A percentile compares a stretch with the other conserved stretches of the same genome.
Evolutionary conservation across 2,329 filamentous ascomycete species (phyloP).

Genomic region (Aureobasidium sp.): DNA sequence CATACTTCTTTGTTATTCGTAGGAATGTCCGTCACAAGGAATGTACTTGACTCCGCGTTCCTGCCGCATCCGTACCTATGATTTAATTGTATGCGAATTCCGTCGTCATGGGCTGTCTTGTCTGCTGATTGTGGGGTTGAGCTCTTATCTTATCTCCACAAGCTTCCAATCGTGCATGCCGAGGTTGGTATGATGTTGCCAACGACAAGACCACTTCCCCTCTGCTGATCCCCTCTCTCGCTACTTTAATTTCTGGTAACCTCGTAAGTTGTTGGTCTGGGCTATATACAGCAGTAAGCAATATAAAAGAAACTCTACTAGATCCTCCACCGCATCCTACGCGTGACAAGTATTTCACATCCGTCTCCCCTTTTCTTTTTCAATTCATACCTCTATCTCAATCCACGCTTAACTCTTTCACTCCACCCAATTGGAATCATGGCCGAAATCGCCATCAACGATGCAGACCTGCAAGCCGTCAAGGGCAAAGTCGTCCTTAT

Average conservation of each 20-base stretch:
- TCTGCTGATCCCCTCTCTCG: background rate
- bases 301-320: background rate
- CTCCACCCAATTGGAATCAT: background rate
- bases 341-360: background rate
- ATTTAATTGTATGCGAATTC: slow-evolving; percentile 4
- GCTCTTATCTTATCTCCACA: background rate
- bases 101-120: background rate
- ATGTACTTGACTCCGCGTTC: background rate
- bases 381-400: background rate
- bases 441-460: slow-evolving; percentile 14
- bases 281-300: background rate
- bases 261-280: no score
- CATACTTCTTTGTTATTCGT: background rate
- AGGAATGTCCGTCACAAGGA: slow-evolving; percentile 1
- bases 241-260: background rate
- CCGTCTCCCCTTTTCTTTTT: background rate
- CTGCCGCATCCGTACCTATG: background rate
- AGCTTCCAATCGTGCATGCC: background rate
- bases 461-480: slow-evolving; percentile 56
- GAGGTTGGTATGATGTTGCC: background rate
- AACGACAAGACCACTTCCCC: background rate
- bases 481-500: slow-evolving; percentile 12
- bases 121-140: slow-evolving; percentile 7
- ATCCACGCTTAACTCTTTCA: background rate
- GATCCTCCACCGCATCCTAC: background rate